Base-by-base conservation (phyloP, 129 eudicot species). In the Heracleum sosnowskyi region DNA sequence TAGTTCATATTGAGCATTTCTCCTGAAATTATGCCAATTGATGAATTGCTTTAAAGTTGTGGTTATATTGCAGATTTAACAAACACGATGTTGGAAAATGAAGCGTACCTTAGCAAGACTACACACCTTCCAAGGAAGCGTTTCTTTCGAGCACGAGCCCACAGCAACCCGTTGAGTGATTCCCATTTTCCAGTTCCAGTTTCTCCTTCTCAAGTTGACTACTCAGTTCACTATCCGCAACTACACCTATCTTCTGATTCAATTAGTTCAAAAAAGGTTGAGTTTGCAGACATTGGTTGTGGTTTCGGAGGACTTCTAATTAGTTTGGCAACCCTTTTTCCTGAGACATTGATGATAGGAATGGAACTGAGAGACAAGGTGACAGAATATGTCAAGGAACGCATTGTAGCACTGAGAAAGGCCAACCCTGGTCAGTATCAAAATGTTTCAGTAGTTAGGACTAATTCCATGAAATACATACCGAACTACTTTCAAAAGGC, bases 341-440 rank as follows among this genome's bases (percentile, higher is more conserved):
- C 96, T 0, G 90, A 91, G 1, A 90, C 90, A 20, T 80, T 92
- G 10, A 95, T 95, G 98, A 90, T 95, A 36, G 97, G 98, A 57
- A 95, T 92, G 98, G 98, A 95, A 46, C 80, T 95, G 68, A 82
- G 98, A 53, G 97, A 95, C 79, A 95, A 95, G 77, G 98, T 95
- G 41, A 95, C 98, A 4, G 98, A 95, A 73, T 95, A 95, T 45
- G 98, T 95, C 12, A 95, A 95, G 82, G 97, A 95, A 75, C 79
- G 97, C 62, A 90, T 95, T 31, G 79, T 90, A 20, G 97, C 94
- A 4, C 71, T 95, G 78, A 83, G 97, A 80, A 79, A 82, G 33
- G 72, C 91, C 5, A 90, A 87, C 84, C 92, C 96, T 4, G 96
- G 96, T 73, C 92, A 90, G 36, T 95, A 91, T 79, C 94, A 88